These are phyloP conservation scores for Mollisia scopiformis DNA, from an alignment of 2,329 filamentous ascomycete species.

Conservation along the genomic window DNA sequence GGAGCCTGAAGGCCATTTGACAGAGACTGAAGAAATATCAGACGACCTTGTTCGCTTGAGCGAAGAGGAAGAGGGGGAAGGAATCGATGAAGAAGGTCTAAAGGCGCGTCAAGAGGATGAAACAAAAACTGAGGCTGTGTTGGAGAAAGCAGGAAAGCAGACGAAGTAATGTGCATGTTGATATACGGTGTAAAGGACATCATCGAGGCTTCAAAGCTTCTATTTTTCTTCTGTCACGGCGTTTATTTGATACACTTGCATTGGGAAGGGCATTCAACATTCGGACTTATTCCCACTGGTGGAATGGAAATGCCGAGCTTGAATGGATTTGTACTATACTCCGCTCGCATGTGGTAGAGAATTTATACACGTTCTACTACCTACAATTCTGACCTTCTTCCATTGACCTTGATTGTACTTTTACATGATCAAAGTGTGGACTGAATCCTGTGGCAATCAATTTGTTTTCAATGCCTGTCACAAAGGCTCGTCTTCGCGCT, in stretches of 20 bases:
- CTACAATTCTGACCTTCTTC: no score
- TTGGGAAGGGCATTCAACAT: neutral
- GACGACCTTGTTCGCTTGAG: slow-evolving; percentile 27
- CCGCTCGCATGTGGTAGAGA: slow-evolving; percentile 20
- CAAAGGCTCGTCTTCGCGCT: no score
- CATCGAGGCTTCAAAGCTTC: neutral
- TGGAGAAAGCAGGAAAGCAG: slow-evolving; percentile 14
- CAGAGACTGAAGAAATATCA: slow-evolving; percentile 32
- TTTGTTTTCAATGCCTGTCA: no score
- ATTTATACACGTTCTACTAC: no score
- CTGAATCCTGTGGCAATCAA: no score
- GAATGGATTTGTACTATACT: slow-evolving; percentile 23
- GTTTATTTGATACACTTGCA: neutral
- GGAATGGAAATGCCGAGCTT: neutral
- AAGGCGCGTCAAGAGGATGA: slow-evolving; percentile 20
- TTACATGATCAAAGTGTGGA: no score
- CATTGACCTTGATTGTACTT: no score
- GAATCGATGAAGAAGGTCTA: slow-evolving; percentile 17
- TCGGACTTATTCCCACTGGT: neutral
- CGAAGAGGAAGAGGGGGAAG: slow-evolving; percentile 23
- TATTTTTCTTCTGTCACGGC: neutral
- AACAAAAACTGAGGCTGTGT: slow-evolving; percentile 14
- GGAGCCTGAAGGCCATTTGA: slow-evolving; percentile 32
- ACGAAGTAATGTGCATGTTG: slow-evolving; percentile 11
- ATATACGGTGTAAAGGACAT: neutral